A percentile compares a stretch with the other conserved stretches of the same genome.
phyloP scores from a whole-genome alignment of 148 eudicot species.

The Drosera capensis region DNA sequence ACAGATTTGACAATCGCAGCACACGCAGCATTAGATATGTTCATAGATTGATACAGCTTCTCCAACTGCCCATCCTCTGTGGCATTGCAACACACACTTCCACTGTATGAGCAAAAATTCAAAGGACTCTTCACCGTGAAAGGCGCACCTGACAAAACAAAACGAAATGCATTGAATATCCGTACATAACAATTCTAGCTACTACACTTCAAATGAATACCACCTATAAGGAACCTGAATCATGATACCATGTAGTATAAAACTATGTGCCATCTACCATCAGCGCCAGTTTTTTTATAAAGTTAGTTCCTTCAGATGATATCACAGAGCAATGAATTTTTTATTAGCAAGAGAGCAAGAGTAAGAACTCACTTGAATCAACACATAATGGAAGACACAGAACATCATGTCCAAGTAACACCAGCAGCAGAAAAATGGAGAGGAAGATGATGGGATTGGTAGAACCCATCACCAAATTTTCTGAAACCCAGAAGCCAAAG shows the following conservation, averaged over 20 bases:
- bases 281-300: too few species aligned
- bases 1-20: constrained; percentile 48
- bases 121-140: constrained; percentile 20
- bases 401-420: constrained; percentile 7
- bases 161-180: neutral
- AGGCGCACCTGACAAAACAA: constrained; percentile 38
- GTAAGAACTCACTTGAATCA: constrained; percentile 19
- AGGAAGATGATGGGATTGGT: too few species aligned
- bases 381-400: constrained; percentile 13
- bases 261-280: too few species aligned
- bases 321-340: neutral
- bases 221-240: neutral
- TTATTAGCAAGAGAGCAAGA: neutral
- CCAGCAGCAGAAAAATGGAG: too few species aligned
- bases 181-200: neutral
- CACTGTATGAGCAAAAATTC: constrained; percentile 49
- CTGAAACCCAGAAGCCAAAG: too few species aligned
- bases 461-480: too few species aligned
- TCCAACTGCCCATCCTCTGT: constrained; percentile 44
- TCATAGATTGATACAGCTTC: constrained; percentile 45
- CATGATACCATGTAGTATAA: neutral
- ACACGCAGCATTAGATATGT: constrained; percentile 54
- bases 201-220: neutral
- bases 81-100: constrained; percentile 54
- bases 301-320: too few species aligned